Evolutionary conservation across 208 protist species (phyloP), one percentile per base, ranked within the genome.

Genomic region (Baffinella frigidus): DNA sequence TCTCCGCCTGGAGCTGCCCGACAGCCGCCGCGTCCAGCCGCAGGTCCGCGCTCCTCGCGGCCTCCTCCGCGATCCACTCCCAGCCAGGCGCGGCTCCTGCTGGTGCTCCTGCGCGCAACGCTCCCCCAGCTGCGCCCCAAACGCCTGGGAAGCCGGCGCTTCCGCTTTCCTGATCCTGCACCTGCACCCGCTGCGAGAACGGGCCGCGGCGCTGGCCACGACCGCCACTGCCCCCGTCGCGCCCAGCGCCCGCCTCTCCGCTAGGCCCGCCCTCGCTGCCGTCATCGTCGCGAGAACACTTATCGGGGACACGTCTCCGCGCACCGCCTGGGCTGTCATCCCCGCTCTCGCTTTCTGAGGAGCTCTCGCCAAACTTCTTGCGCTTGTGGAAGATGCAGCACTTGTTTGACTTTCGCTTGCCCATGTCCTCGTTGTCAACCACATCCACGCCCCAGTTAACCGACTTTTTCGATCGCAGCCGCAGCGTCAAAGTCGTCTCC

Each of bases 331-430:
- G 71, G 33, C 71, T 80, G n/a, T 80, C 71, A 14, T 14, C 24
- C 24, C 71, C 71, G 71, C 71, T 80, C 33, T 80, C 71, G 39
- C 77, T 87, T 20, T 87, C 77, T 5, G 39, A 61, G 39, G 39
- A 61, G 77, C 77, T 87, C 77, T 87, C 77, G 4, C 77, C 77
- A 35, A 87, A 87, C 77, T 87, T 87, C 44, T 87, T 87, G 14
- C 50, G 43, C 48, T 67, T 56, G 44, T 87, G 77, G 24, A 87
- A 87, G 39, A 87, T 87, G 77, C 77, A 87, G 39, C 77, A 87
- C 36, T 61, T 87, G 27, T 87, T 87, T 35, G 77, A 87, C 77
- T 87, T 87, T 61, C 77, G 77, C 77, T 87, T 87, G 5, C 77
- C 77, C 77, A 87, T 87, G 36, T 43, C 77, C 27, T 87, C 77